Base-by-base conservation (phyloP, 2,329 filamentous ascomycete genomes). In the Westerdykella ornata region DNA sequence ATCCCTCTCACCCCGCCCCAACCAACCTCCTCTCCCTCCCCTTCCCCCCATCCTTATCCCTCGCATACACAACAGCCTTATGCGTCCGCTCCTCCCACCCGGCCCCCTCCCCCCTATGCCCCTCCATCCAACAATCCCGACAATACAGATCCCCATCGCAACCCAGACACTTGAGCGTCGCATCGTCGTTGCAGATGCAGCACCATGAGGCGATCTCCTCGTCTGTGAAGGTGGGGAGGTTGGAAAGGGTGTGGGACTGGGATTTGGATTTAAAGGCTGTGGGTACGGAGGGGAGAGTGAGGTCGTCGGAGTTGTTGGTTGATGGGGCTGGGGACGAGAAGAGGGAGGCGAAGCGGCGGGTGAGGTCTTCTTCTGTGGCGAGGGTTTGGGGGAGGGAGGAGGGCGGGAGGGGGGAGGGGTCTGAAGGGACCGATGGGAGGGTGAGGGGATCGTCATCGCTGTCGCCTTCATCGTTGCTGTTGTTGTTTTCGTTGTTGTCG, bases 121-220 rank as follows among this genome's bases (percentile, higher is more conserved):
- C 87, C 57, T 90, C 86, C 44, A 74, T 76, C 87, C 87, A 94
- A 69, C 88, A 94, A 13, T 76, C 70, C 16, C 74, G 71, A 61
- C 88, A 94, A 60, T 90, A 94, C 31, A 87, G 70, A 49, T 89
- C 76, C 1, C 69, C 71, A 39, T 73, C 80, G 54, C 88, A 94
- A 3, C 82, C 85, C 0, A 81, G 59, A 59, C 88, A 94, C 43
- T 74, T 74, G 19, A 92, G 67, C 3, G 79, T 80, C 0, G 83
- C 86, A 56, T 92, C 84, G 44, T 88, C 85, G 35, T 84, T 79
- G 59, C 88, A 94, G 8, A 92, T 88, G 22, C 82, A 77, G 61
- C 88, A 94, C 85, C 86, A 94, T 1, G 75, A 78, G 32, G 82
- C 80, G 46, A 82, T 74, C 53, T 90, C 85, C 26, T 83, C 81